Evolutionary conservation across 2,329 filamentous ascomycete genomes (phyloP), one percentile per base, ranked within the genome.

Genomic region (Cytospora schulzeri): DNA sequence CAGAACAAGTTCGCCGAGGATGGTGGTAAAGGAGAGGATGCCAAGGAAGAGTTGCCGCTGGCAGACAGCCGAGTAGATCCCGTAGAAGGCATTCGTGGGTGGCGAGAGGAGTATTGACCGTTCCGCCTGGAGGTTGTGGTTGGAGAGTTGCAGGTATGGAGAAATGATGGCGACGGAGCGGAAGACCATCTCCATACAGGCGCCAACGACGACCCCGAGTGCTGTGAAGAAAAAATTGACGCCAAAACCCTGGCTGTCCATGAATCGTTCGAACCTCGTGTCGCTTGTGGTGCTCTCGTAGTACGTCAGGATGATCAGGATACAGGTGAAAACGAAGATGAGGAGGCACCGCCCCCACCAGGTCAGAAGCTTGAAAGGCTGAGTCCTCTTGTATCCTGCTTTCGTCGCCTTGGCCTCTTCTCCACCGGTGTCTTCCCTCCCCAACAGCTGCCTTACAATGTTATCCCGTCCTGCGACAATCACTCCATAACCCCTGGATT

Each of bases 261-360:
- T 80, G 63, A 80, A 80, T 1, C 65, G 68, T 62, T 80, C 77
- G 38, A 80, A 81, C 4, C 69, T 66, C 1, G 74, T 75, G 51
- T 77, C 69, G 17, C 70, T 71, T 0, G 71, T 71, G 0, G 75
- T 77, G 45, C 69, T 73, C 51, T 76, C 71, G 63, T 79, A 79
- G 64, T 78, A 78, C 11, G 57, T 45, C n/a, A 76, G 63, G 24
- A 79, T 74, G 7, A 79, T 52, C 7, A 69, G 67, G 35, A 78
- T 63, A 17, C 76, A 45, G 0, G 72, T 70, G 7, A 69, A 70
- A n/a, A 76, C 55, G 2, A 75, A 64, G 2, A 73, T 53, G 26
- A 75, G 50, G 31, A 73, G 6, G 70, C 19, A 70, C 45, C 22
- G 67, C 28, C 52, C 63, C 63, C 63, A 65, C 55, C 59, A 65